Conservation (phyloP, 371 early-diverging fungal genomes). For the Conidiobolus incongruus region DNA sequence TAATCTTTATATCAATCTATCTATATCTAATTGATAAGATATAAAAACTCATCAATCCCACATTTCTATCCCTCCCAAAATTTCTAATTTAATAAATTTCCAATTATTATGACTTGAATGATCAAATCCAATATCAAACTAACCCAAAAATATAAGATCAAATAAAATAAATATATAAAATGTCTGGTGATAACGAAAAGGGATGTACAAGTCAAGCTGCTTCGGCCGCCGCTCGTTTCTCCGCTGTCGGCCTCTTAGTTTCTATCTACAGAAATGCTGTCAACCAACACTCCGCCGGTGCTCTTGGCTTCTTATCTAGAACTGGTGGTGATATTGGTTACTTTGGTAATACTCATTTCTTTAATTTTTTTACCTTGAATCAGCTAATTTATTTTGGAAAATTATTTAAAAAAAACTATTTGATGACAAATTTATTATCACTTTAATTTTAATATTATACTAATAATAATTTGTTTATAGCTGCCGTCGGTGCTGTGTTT, state of each 20-base stretch:
- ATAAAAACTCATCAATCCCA: no score
- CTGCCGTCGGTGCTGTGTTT: neutral
- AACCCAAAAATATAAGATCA: no score
- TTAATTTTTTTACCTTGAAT: neutral
- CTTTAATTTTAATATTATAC: neutral
- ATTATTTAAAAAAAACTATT: no score
- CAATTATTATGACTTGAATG: no score
- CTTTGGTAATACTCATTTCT: conserved; percentile 4
- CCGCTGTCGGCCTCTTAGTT: conserved; percentile 3
- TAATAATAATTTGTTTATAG: neutral
- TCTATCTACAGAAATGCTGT: conserved; percentile 1
- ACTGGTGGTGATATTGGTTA: conserved; percentile 4
- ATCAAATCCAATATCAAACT: no score
- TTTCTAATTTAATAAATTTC: no score
- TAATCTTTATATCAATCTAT: no score
- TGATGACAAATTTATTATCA: no score
- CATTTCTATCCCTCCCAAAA: no score
- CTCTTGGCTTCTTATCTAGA: conserved; percentile 3
- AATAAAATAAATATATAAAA: no score
- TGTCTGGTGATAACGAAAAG: neutral
- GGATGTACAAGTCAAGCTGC: neutral
- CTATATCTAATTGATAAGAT: no score
- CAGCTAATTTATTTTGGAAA: no score
- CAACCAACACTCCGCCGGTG: conserved; percentile 1
- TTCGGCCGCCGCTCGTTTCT: neutral